Base-by-base conservation (phyloP, 495 filamentous ascomycete genomes). In the Xylaria venustula region DNA sequence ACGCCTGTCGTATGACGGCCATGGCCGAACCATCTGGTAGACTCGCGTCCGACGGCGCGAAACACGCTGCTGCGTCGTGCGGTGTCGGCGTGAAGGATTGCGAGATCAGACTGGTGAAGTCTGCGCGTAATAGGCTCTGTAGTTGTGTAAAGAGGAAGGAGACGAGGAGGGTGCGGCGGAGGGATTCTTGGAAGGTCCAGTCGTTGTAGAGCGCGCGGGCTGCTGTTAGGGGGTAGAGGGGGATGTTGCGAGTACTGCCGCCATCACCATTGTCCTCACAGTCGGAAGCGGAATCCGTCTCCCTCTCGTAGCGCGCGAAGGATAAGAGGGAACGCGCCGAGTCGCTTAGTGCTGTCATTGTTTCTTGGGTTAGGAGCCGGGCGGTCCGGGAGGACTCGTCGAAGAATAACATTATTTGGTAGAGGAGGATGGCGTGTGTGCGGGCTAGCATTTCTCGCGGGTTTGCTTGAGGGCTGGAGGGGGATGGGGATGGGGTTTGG, bases 381-480 rank as follows among this genome's bases (percentile, higher is more conserved):
- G 69, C n/a, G 72, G 58, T 34, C 79, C n/a, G n/a, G n/a, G n/a
- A 67, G 60, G 82, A 77, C 22, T 75, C 77, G 61, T 53, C 81
- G 61, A 86, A 83, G 36, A 85, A 65, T 23, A 78, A 73, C 62
- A 85, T 82, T 58, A 84, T 82, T 46, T 81, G 81, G 61, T 77
- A 82, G 0, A 84, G 69, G 20, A 82, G 64, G 44, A 84, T 62
- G 2, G 77, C 75, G 50, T 84, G 80, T 0, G 75, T 52, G 2
- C 72, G 65, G 0, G 79, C 76, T 7, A 83, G 71, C 9, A 65
- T 30, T 2, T 67, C 69, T 34, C 6, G 57, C 19, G 15, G 53
- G 22, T 17, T 15, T 59, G 19, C 12, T 63, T 58, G 20, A n/a
- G n/a, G n/a, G n/a, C n/a, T n/a, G n/a, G n/a, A n/a, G n/a, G n/a